phyloP scores from a whole-genome alignment of 306 rosid species.

The Cyclanthera cordifolia region DNA sequence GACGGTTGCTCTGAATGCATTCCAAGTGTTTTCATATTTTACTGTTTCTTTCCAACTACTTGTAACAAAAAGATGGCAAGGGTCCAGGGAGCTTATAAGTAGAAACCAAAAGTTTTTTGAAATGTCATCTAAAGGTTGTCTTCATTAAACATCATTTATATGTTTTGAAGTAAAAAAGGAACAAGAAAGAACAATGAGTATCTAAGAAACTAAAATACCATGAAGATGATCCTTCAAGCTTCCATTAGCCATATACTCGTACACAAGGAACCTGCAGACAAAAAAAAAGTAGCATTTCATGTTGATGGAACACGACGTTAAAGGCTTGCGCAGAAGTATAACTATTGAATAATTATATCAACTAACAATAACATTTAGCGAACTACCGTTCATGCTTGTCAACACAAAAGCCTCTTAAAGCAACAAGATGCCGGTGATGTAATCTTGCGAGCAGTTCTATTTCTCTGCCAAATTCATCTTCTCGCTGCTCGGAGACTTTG shows the following conservation, averaged over 20 bases:
- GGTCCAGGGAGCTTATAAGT: background rate
- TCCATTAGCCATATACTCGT: constrained; percentile 93
- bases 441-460: constrained; percentile 85
- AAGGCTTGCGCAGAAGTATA: constrained; percentile 13
- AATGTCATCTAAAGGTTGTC: background rate
- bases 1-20: too few species aligned
- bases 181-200: background rate
- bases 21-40: background rate
- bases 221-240: constrained; percentile 98
- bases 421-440: constrained; percentile 94
- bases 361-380: background rate
- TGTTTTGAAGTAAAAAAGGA: too few species aligned
- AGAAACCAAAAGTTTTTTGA: background rate
- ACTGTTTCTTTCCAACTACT: background rate
- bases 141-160: background rate
- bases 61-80: background rate
- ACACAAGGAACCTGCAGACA: constrained; percentile 73
- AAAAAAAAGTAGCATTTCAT: constrained; percentile 18
- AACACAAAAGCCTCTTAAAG: constrained; percentile 74
- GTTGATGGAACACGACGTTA: constrained; percentile 14
- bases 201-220: constrained; percentile 52
- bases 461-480: constrained; percentile 82
- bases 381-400: constrained; percentile 68
- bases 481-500: constrained; percentile 74
- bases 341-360: too few species aligned